Evolutionary conservation across 768 basidiomycete genomes (phyloP), one percentile per base, ranked within the genome.

Genomic region (Leccinellum luteum): DNA sequence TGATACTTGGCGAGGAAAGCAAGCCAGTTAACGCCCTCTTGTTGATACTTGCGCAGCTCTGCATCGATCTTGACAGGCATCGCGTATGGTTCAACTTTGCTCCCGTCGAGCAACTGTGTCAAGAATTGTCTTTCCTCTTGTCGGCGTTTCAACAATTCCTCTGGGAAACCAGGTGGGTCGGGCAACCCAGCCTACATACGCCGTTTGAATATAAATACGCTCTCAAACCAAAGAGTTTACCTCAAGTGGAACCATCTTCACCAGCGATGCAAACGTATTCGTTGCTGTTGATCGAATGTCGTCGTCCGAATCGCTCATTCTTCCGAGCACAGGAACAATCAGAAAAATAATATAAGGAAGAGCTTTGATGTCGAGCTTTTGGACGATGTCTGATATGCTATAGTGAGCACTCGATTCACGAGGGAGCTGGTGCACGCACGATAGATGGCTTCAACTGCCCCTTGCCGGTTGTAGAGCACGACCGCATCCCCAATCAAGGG

Each of bases 201-300:
- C 19, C 15, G 6, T 31, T 32, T 41, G 6, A 32, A 44, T 35
- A 21, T 17, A 31, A 4, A 25, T 4, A 27, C 47, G 28, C 50
- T 30, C 15, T 51, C 19, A 28, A 45, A 31, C 43, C 21, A 43
- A 13, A 35, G 5, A 21, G 64, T 79, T 59, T 60, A 94, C 94
- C 83, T 98, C 97, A 0, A 99, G 79, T 6, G 97, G 97, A 13
- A 98, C 93, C 90, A 99, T 96, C 78, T 98, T 98, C 60, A 99
- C 92, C 17, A 99, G 76, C 0, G 93, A 90, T 0, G 97, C 97
- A 67, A 99, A 99, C 0, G 94, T 95, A 68, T 94, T 94, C n/a
- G 97, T 98, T 3, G 97, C 88, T 2, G 93, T 85, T 28, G 96
- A 85, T 27, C 97, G 89, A 43, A 97, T 89, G 58, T 92, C 90